Base-by-base conservation (phyloP, 1,284 basidiomycete genomes). In the Pulveroboletus sp. region DNA sequence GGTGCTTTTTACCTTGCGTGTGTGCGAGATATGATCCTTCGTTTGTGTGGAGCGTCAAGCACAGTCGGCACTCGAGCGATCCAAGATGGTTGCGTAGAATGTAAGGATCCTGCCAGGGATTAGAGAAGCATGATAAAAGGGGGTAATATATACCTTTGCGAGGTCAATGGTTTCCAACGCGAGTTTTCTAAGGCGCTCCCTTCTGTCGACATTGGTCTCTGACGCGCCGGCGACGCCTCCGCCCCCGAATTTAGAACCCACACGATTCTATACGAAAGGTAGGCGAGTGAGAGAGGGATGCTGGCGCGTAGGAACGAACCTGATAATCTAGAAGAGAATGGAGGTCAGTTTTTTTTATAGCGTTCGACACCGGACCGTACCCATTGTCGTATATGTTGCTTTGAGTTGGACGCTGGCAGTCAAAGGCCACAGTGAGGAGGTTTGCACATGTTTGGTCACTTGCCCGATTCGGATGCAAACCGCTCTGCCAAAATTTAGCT, bases 1-100 rank as follows among this genome's bases (percentile, higher is more conserved):
- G 97, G 71, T 99, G 97, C 74, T 99, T 99, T 78, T 99, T 99
- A 29, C 97, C 97, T 78, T 99, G 97, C 0, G 97, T 99, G 67
- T 99, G 97, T 0, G 97, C 96, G 46, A 99, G 89, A 74, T 99
- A 99, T 22, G 95, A 98, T 26, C 97, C 97, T 77, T 99, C 97
- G 72, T 99, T 99, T 25, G 97, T 98, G 77, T 99, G 97, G 8
- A 99, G 84, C 0, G 97, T 99, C 38, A 99, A 79, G 74, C 97
- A 99, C 38, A 99, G 85, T 66, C 96, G 92, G 77, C 97, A 99
- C 83, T 99, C 97, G 52, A 99, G 85, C 11, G 95, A 97, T 43
- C 97, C 89, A 56, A 99, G 83, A 74, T 99, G 97, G 75, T 98
- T 99, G 73, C 95, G 92, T 46, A 99, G 86, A 69, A 99, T 98